Evolutionary conservation across 306 rosid species (phyloP).

Genomic region (Alnus glutinosa): DNA sequence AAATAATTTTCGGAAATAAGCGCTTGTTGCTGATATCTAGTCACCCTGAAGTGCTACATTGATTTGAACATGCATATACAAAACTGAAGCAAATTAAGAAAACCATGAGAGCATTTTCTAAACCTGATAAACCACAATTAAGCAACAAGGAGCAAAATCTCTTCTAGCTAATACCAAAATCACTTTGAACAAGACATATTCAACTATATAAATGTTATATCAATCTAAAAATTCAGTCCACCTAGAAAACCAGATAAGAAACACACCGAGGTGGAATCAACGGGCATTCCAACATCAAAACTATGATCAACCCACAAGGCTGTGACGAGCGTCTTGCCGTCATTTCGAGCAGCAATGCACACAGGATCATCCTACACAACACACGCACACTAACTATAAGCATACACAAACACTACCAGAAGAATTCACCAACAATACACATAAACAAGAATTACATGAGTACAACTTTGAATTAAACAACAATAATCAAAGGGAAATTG

Average conservation of each 20-base stretch:
- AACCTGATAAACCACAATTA: neutral
- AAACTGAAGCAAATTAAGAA: neutral
- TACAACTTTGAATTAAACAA: neutral
- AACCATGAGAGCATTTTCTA: neutral
- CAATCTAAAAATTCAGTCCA: neutral
- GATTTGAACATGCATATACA: neutral
- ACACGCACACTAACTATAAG: neutral
- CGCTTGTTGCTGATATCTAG: neutral
- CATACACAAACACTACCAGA: neutral
- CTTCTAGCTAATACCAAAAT: neutral
- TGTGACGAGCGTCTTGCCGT: conserved; percentile 72
- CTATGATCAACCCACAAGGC: conserved; percentile 85
- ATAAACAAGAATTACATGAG: no score
- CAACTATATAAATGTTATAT: neutral
- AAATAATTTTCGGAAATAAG: neutral
- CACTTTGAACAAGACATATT: neutral
- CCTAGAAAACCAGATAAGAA: neutral
- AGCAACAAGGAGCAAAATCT: neutral
- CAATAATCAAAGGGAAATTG: neutral
- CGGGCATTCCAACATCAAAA: conserved; percentile 64
- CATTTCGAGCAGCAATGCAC: conserved; percentile 74
- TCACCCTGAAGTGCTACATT: neutral
- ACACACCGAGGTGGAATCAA: conserved; percentile 68
- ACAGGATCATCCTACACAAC: conserved; percentile 66
- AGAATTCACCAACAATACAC: neutral